Evolutionary conservation across 768 basidiomycete species (phyloP).

Genomic region (Crepidotus variabilis): DNA sequence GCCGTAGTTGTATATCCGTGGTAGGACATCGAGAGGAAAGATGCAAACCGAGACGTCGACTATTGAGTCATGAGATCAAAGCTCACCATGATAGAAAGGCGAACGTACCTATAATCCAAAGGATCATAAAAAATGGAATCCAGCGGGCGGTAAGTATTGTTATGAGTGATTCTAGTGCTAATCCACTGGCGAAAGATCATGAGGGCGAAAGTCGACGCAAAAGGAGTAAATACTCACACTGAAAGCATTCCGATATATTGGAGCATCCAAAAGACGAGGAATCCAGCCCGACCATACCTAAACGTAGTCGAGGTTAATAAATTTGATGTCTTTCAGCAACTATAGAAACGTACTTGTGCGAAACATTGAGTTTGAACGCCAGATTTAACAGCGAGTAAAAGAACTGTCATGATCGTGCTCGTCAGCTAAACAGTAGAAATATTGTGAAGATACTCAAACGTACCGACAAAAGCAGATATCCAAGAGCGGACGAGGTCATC

Average conservation of each 20-base stretch:
- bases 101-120: constrained; percentile 62
- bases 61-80: constrained; percentile 15
- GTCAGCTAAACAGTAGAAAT: neutral
- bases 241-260: constrained; percentile 61
- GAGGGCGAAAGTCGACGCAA: neutral
- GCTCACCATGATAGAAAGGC: neutral
- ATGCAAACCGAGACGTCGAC: constrained; percentile 60
- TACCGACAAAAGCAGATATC: constrained; percentile 37
- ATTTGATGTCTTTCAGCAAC: neutral
- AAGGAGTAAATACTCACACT: constrained; percentile 33
- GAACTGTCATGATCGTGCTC: constrained; percentile 30
- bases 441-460: constrained; percentile 3
- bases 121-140: constrained; percentile 60
- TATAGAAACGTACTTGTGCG: constrained; percentile 30
- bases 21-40: constrained; percentile 57
- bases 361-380: constrained; percentile 59
- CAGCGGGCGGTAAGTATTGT: constrained; percentile 55
- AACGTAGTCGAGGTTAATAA: neutral
- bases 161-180: constrained; percentile 60
- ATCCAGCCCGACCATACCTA: constrained; percentile 49
- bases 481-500: constrained; percentile 25
- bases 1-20: constrained; percentile 59
- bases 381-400: constrained; percentile 58
- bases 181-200: constrained; percentile 35
- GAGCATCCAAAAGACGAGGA: constrained; percentile 71